A percentile compares a stretch with the other conserved stretches of the same genome.
Evolutionary conservation across 257 asterid species (phyloP).

Genomic region (Solanum sparsipilum): DNA sequence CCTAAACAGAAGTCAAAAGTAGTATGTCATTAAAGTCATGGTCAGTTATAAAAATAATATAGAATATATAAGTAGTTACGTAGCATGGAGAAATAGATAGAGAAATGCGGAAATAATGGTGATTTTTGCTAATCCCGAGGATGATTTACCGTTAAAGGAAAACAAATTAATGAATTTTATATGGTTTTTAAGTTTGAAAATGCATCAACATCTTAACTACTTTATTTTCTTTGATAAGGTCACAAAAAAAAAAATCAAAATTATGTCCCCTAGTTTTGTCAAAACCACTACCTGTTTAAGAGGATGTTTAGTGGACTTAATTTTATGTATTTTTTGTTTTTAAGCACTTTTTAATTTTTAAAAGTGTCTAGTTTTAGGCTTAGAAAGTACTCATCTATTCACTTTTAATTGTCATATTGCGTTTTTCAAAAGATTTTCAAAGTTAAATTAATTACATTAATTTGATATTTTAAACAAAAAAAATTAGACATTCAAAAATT

Average conservation of each 20-base stretch:
- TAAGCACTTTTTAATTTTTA: no score
- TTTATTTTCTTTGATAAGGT: not conserved
- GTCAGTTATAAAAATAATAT: not conserved
- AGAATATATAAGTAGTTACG: not conserved
- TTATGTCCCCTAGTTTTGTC: conserved; percentile 2
- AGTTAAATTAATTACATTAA: no score
- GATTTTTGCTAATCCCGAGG: conserved; percentile 1
- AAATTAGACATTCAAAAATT: no score
- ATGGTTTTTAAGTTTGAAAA: not conserved
- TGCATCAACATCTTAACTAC: not conserved
- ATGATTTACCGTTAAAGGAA: conserved; percentile 4
- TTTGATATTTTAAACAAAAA: no score
- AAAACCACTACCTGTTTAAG: not conserved
- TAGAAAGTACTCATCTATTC: fast-evolving
- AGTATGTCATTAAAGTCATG: not conserved
- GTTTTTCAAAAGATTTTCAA: no score
- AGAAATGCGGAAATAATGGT: not conserved
- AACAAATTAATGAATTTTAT: not conserved
- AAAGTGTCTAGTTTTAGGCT: not conserved
- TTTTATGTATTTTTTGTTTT: not conserved
- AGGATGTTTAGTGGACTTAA: no score
- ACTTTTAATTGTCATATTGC: no score
- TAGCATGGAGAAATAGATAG: not conserved
- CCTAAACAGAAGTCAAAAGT: not conserved
- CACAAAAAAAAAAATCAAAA: conserved; percentile 1